Evolutionary conservation across 306 rosid species (phyloP).

Genomic region (Inga leiocalycina): DNA sequence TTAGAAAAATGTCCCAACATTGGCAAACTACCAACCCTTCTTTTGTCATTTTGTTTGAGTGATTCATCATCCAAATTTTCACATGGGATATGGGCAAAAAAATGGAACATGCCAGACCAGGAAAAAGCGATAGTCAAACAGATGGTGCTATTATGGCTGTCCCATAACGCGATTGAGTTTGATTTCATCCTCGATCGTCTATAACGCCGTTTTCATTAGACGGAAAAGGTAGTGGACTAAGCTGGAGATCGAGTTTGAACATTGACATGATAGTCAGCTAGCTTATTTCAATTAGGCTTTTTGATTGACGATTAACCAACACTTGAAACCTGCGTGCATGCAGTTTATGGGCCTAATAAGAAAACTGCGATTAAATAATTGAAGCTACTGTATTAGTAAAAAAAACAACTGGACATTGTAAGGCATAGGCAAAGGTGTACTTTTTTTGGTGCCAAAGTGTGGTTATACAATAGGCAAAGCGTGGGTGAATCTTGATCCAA

Average conservation of each 20-base stretch:
- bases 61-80: background rate
- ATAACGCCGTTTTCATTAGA: background rate
- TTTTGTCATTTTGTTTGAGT: background rate
- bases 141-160: background rate
- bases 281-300: background rate
- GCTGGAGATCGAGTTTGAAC: background rate
- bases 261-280: background rate
- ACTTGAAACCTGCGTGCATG: background rate
- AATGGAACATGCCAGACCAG: background rate
- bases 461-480: background rate
- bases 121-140: background rate
- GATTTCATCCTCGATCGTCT: background rate
- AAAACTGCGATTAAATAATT: background rate
- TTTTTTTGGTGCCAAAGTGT: too few relatives aligned
- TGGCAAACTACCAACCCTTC: background rate
- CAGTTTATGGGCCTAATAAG: too few relatives aligned
- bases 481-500: slow-evolving; percentile 26
- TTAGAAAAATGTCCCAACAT: background rate
- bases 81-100: background rate
- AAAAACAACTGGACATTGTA: background rate
- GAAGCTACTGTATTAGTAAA: background rate
- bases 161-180: background rate
- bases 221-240: background rate
- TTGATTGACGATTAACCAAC: background rate
- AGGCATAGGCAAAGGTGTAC: background rate